These are phyloP conservation scores for Eucalyptus lansdowneana DNA, from an alignment of 345 rosid species.

Conservation along the genomic window DNA sequence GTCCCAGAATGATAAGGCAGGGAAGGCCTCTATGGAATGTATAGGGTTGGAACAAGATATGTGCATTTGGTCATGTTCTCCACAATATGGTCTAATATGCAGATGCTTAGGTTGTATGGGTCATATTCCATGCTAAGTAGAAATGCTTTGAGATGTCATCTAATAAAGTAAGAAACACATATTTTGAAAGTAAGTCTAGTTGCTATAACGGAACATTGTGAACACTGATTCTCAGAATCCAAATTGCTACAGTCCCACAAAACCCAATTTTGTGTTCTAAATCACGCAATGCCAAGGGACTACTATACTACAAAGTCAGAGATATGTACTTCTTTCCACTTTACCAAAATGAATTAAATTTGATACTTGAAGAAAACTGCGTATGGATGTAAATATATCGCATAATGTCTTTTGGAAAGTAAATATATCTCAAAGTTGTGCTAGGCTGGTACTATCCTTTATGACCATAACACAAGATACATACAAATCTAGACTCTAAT, in stretches of 20 bases:
- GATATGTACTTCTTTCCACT: background rate
- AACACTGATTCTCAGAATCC: background rate
- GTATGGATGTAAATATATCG: background rate
- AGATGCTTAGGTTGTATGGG: background rate
- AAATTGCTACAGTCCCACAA: background rate
- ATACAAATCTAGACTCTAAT: background rate
- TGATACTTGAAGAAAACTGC: background rate
- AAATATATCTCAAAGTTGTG: background rate
- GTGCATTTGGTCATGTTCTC: background rate
- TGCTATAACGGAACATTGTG: background rate
- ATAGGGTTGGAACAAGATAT: background rate
- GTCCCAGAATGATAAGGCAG: background rate
- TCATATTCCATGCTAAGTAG: background rate
- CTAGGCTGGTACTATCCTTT: background rate
- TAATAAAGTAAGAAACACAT: background rate
- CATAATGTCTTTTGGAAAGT: background rate
- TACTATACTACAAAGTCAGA: background rate
- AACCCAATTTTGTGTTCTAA: background rate
- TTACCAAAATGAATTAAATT: background rate
- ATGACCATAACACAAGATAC: background rate
- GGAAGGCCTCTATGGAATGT: background rate
- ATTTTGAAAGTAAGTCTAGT: background rate
- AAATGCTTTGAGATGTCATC: background rate
- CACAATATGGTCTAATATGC: background rate
- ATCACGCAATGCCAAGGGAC: background rate